A percentile compares a stretch with the other conserved stretches of the same genome.
Evolutionary conservation across 139 green algal species (phyloP).

Genomic region (Diplosphaera chodatii): DNA sequence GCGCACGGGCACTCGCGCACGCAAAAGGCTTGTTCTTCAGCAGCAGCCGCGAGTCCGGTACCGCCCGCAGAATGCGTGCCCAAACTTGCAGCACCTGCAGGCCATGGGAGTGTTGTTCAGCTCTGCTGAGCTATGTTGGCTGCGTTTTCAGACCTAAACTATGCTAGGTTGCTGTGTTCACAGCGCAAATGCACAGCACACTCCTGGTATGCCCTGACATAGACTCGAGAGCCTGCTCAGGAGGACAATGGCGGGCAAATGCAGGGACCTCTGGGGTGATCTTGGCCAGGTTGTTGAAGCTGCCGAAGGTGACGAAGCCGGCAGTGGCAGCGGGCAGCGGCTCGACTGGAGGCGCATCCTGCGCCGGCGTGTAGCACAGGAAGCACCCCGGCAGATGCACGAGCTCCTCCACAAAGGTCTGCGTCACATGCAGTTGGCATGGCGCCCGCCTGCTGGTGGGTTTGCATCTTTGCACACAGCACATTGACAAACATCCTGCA

Average conservation of each 20-base stretch:
- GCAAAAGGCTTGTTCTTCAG: slow-evolving; percentile 97
- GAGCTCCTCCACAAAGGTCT: slow-evolving; percentile 75
- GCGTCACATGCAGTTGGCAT: not conserved
- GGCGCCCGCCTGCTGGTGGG: not conserved
- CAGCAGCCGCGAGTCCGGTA: slow-evolving; percentile 76
- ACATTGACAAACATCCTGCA: not conserved
- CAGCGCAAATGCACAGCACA: too few species aligned
- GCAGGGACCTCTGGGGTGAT: slow-evolving; percentile 64
- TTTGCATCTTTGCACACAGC: not conserved
- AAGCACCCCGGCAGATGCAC: slow-evolving; percentile 88
- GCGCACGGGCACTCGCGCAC: slow-evolving; percentile 56
- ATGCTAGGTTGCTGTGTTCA: too few species aligned
- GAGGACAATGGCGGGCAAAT: not conserved
- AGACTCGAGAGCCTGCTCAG: not conserved
- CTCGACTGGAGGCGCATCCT: slow-evolving; percentile 68
- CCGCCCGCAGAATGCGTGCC: slow-evolving; percentile 62
- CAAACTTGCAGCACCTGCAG: slow-evolving; percentile 70
- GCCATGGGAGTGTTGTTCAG: not conserved
- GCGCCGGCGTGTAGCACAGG: slow-evolving; percentile 92
- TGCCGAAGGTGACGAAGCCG: slow-evolving; percentile 94
- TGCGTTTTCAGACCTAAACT: too few species aligned
- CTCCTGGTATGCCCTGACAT: too few species aligned
- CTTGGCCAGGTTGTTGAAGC: slow-evolving; percentile 97
- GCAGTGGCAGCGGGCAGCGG: slow-evolving; percentile 55
- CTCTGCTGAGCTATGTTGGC: too few species aligned